Evolutionary conservation across 768 basidiomycete genomes (phyloP).

Genomic region (Rhodotorula toruloides): DNA sequence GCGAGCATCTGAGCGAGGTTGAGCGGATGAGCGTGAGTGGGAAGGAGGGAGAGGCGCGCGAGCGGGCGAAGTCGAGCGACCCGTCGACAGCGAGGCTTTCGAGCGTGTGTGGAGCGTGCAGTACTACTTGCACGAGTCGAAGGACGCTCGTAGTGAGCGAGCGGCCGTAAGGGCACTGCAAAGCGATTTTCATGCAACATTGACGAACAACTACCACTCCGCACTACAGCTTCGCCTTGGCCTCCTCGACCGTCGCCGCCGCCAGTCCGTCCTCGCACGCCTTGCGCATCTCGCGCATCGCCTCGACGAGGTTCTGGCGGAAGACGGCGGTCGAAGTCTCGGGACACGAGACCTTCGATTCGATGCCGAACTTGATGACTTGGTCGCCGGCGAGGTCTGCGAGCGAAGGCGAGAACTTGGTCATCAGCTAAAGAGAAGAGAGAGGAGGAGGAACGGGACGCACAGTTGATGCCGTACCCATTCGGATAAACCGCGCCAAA

Average conservation of each 20-base stretch:
- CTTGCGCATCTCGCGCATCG: slow-evolving; percentile 64
- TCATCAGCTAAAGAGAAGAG: too few relatives aligned
- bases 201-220: background rate
- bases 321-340: slow-evolving; percentile 67
- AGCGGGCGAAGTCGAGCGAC: too few relatives aligned
- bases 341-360: slow-evolving; percentile 70
- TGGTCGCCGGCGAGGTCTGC: slow-evolving; percentile 74
- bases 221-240: background rate
- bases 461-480: slow-evolving; percentile 92
- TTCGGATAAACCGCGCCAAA: slow-evolving; percentile 77
- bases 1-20: too few relatives aligned
- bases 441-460: background rate
- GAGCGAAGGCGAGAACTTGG: background rate
- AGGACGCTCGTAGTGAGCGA: too few relatives aligned
- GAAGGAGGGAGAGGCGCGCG: too few relatives aligned
- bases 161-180: background rate
- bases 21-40: too few relatives aligned
- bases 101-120: too few relatives aligned
- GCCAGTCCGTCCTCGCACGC: slow-evolving; percentile 51
- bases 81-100: too few relatives aligned
- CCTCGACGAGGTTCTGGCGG: slow-evolving; percentile 58
- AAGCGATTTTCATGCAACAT: background rate
- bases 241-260: background rate
- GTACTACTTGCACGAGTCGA: too few relatives aligned
- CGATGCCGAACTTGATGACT: slow-evolving; percentile 84